phyloP scores from a whole-genome alignment of 495 filamentous ascomycete species.

The Penicillium bialowiezense region DNA sequence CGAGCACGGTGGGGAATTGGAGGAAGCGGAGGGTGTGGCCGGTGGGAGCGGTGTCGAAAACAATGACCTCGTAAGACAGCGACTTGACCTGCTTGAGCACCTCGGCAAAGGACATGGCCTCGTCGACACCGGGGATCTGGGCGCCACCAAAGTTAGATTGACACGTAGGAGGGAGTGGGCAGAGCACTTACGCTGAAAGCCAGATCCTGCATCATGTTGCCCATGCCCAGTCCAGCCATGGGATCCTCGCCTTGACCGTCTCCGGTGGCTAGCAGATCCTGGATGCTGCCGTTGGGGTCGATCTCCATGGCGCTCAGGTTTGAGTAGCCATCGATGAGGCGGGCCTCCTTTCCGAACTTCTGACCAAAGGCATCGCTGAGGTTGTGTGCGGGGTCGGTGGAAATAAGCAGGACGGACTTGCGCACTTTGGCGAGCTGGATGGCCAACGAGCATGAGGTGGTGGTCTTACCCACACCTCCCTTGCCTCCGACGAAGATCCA shows the following conservation, averaged over 20 bases:
- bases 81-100: slow-evolving; percentile 99
- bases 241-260: slow-evolving; percentile 70
- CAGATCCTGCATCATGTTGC: slow-evolving; percentile 72
- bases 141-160: slow-evolving; percentile 1
- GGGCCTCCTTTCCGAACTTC: slow-evolving; percentile 98
- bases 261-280: slow-evolving; percentile 83
- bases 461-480: slow-evolving; percentile 99
- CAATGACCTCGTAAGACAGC: slow-evolving; percentile 96
- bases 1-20: slow-evolving; percentile 96
- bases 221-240: slow-evolving; percentile 62
- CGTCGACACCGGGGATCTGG: slow-evolving; percentile 96
- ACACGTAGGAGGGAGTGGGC: slow-evolving; percentile 7
- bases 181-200: slow-evolving; percentile 59
- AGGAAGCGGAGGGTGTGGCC: slow-evolving; percentile 98
- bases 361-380: slow-evolving; percentile 96
- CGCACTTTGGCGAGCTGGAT: slow-evolving; percentile 97
- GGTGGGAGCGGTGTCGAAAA: slow-evolving; percentile 99
- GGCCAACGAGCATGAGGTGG: slow-evolving; percentile 94
- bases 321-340: slow-evolving; percentile 83
- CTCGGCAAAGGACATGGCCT: slow-evolving; percentile 99
- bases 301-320: slow-evolving; percentile 99
- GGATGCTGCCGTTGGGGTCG: slow-evolving; percentile 96
- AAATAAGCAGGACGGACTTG: slow-evolving; percentile 94
- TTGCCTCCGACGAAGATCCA: slow-evolving; percentile 99
- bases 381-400: slow-evolving; percentile 98